Base-by-base conservation (phyloP, 768 basidiomycete genomes). In the Podaxis pistillaris region DNA sequence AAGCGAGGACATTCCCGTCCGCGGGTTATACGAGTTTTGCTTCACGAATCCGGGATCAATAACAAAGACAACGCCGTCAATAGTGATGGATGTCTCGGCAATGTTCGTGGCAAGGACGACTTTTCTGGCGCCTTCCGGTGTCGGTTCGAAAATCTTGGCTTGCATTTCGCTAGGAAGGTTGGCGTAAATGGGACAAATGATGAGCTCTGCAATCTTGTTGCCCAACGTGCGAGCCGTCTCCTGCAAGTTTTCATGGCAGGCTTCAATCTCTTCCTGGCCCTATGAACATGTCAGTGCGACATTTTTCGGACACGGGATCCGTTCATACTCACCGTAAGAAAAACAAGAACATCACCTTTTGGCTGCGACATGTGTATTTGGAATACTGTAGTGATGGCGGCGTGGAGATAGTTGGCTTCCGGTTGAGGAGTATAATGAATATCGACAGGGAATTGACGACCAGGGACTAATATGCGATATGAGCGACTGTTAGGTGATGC, bases 121-220 rank as follows among this genome's bases (percentile, higher is more conserved):
- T 77, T 99, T 99, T 62, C 97, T 83, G 28, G 97, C 93, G 19
- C 95, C 95, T 58, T 93, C 91, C 0, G 96, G 97, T 4, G 97
- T 99, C 0, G 97, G 96, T 74, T 99, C 97, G 74, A 99, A 99
- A 61, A 99, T 99, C 78, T 98, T 97, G 40, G 95, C 91, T 73
- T 99, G 97, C 96, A 99, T 96, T 64, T 99, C 97, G 68, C 94
- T 96, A 1, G 97, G 97, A n/a, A 99, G 77, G 72, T 97, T 98
- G 65, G 97, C 97, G 70, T 99, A 99, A 64, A 99, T 99, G 2
- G 97, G 97, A 70, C 96, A 98, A 63, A 99, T 85, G 62, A 98
- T 88, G 50, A 99, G 83, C 69, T 99, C 97, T 5, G 86, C 84
- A 51, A 98, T 90, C 77, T 98, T 98, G 78, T 98, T 98, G 19